These are phyloP conservation scores for Omphalea diandra DNA, from an alignment of 441 rosid species.

Conservation along the genomic window DNA sequence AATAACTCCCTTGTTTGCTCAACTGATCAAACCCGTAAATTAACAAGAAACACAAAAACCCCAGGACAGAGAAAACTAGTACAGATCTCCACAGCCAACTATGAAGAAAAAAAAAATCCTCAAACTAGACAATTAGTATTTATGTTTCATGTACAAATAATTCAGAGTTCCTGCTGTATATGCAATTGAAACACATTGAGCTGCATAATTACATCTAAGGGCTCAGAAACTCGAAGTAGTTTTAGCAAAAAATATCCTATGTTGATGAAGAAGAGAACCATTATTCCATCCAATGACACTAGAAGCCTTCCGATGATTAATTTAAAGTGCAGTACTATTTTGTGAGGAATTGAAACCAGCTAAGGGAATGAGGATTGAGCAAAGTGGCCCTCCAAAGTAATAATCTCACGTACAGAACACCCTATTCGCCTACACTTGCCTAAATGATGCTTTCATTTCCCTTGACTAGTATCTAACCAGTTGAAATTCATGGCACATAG, in stretches of 20 bases:
- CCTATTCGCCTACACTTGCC: background rate
- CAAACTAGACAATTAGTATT: background rate
- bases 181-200: background rate
- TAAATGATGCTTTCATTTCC: too few species aligned
- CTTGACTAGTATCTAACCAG: too few species aligned
- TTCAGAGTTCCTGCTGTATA: background rate
- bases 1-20: background rate
- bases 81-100: background rate
- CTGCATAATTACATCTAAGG: background rate
- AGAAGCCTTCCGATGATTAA: background rate
- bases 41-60: background rate
- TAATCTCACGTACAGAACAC: background rate
- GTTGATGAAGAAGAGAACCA: slow-evolving; percentile 12
- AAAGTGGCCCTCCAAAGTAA: background rate
- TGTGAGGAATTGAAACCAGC: background rate
- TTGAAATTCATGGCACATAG: background rate
- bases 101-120: too few species aligned
- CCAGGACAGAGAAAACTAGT: background rate
- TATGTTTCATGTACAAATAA: background rate
- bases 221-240: background rate
- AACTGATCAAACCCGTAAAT: background rate
- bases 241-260: background rate
- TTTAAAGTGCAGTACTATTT: background rate
- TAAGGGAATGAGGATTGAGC: too few species aligned
- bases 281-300: slow-evolving; percentile 1